Evolutionary conservation across 352 stramenopile species (phyloP).

Genomic region (Phytopythium chamaehyphon): DNA sequence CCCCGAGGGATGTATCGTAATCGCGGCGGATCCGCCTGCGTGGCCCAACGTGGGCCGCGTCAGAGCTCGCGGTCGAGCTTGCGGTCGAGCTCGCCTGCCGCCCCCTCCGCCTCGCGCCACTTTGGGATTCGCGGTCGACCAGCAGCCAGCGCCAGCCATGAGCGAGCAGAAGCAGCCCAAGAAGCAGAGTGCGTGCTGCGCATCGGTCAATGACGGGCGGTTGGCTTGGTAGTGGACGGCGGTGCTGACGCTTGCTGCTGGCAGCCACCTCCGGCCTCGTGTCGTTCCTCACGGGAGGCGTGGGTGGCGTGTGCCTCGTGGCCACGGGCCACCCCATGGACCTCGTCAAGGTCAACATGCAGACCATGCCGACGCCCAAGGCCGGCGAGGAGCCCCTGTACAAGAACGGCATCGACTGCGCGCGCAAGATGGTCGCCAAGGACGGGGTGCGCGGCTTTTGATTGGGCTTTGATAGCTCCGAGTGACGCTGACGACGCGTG

Average conservation of each 20-base stretch:
- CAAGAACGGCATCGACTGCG: conserved; percentile 86
- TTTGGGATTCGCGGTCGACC: conserved; percentile 3
- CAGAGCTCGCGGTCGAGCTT: conserved; percentile 2
- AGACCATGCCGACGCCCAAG: conserved; percentile 81
- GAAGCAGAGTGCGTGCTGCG: conserved; percentile 12
- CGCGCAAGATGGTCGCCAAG: conserved; percentile 89
- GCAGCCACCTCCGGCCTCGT: conserved; percentile 83
- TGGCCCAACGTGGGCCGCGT: conserved; percentile 29
- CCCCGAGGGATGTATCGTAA: too few relatives aligned
- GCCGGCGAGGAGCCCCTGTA: conserved; percentile 66
- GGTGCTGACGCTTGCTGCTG: conserved; percentile 2
- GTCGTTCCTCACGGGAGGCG: conserved; percentile 92
- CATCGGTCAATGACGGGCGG: background rate
- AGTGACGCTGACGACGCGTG: too few relatives aligned
- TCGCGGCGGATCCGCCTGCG: conserved; percentile 14
- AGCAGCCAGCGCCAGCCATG: conserved; percentile 25
- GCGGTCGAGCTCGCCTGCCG: conserved; percentile 10
- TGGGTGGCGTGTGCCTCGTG: conserved; percentile 91
- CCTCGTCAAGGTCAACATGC: conserved; percentile 95
- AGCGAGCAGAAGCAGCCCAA: conserved; percentile 34
- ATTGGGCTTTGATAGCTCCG: background rate
- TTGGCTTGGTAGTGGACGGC: background rate
- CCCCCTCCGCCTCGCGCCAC: background rate
- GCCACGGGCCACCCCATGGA: conserved; percentile 94
- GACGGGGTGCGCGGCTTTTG: conserved; percentile 77